Percentiles rank a stretch among this genome's conserved stretches.
Conservation (phyloP, 2,329 filamentous ascomycete species). For the Alternaria postmessia region DNA sequence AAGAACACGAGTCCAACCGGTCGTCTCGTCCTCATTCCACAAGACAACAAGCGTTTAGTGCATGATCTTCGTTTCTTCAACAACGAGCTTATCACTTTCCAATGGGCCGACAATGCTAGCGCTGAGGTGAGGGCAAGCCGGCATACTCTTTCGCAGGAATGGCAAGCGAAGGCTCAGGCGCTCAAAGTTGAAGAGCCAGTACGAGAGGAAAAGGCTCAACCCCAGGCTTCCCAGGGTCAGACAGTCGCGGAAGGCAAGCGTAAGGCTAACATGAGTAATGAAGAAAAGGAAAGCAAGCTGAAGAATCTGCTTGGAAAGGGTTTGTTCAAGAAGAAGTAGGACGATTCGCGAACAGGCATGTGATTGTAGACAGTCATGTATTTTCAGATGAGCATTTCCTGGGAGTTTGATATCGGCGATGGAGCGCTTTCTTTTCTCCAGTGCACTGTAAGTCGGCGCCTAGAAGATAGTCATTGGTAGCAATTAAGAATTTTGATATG, state of each 20-base stretch:
- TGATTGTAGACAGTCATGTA: neutral
- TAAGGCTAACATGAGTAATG: constrained; percentile 40
- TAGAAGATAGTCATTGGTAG: neutral
- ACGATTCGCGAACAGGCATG: neutral
- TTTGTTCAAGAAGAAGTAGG: constrained; percentile 44
- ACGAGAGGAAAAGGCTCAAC: constrained; percentile 17
- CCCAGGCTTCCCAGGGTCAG: constrained; percentile 16
- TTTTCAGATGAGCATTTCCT: constrained; percentile 6
- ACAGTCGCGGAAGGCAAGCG: constrained; percentile 43
- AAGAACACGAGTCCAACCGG: constrained; percentile 67
- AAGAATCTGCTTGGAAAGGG: constrained; percentile 50
- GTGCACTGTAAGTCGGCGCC: neutral
- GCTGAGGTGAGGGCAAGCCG: constrained; percentile 60
- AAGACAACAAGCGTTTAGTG: constrained; percentile 68
- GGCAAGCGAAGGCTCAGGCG: constrained; percentile 68
- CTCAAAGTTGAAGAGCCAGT: constrained; percentile 68
- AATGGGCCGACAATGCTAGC: constrained; percentile 74
- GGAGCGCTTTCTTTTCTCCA: neutral
- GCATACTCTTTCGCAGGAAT: constrained; percentile 67
- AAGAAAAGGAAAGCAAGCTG: constrained; percentile 52
- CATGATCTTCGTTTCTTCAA: constrained; percentile 74
- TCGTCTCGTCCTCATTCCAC: constrained; percentile 54
- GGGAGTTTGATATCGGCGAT: neutral
- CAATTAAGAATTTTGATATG: neutral
- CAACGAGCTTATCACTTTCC: constrained; percentile 76